Base-by-base conservation (phyloP, 768 basidiomycete species). In the Grammothele lineata region DNA sequence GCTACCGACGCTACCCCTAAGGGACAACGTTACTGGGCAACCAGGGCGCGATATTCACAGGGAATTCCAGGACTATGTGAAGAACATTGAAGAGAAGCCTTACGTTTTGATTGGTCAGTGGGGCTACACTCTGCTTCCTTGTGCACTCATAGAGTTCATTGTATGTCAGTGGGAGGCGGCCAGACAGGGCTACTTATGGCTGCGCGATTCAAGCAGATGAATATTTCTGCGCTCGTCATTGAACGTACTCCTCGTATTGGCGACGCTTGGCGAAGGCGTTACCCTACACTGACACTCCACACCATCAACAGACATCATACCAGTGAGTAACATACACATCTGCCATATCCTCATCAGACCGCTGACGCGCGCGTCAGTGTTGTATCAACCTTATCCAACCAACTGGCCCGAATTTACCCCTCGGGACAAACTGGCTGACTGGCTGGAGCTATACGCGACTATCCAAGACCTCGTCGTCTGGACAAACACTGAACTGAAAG, bases 131-230 rank as follows among this genome's bases (percentile, higher is more conserved):
- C 27, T 14, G 27, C 4, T 34, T 11, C 14, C 19, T 47, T 4
- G 22, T 11, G 4, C 3, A 23, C 30, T 27, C 9, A 6, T 4
- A 19, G 22, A 14, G 27, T 14, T 30, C 15, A 18, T 56, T 15
- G 5, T 30, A 7, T 30, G 14, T 10, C 21, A 51, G 65, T 85
- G 17, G 81, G 83, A 10, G 83, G 73, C 0, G 84, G 83, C 0
- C 87, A 87, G 46, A 76, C 74, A 51, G 88, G 86, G 1, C 64
- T 92, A 23, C 77, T 73, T 33, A 59, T 79, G 2, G 84, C 85
- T 0, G 83, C 83, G 2, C 70, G 83, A n/a, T 66, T 90, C 45
- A 81, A 81, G 56, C 70, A 69, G 34, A 65, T 87, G 21, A 39
- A 46, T 17, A 63, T 89, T 11, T 56, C 68, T 1, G 66, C 73